phyloP scores from a whole-genome alignment of 2,329 filamentous ascomycete species.

The Penicillium sumatraense region DNA sequence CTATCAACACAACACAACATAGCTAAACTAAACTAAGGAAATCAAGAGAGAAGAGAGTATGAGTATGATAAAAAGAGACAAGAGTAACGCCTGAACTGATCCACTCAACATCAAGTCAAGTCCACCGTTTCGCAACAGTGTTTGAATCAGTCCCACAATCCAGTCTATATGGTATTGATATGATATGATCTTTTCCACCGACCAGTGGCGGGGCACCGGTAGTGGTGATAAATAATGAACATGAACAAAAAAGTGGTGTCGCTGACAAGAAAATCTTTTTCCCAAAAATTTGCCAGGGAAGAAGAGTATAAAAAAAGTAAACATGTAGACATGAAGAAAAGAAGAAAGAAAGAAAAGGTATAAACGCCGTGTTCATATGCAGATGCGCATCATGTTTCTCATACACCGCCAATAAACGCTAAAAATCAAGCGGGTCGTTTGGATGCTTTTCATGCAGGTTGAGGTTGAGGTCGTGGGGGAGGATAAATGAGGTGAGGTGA shows the following conservation, averaged over 20 bases:
- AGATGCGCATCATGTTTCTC: conserved; percentile 33
- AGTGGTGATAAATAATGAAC: conserved; percentile 7
- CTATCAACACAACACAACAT: neutral
- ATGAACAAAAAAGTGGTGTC: conserved; percentile 18
- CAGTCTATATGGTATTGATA: conserved; percentile 17
- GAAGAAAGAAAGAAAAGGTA: conserved; percentile 5
- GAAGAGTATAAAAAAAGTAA: conserved; percentile 11
- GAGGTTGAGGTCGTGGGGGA: neutral
- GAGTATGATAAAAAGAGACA: conserved; percentile 8
- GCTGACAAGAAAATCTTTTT: conserved; percentile 10
- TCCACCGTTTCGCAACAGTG: too few species aligned
- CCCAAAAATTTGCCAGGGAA: neutral
- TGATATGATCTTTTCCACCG: conserved; percentile 6
- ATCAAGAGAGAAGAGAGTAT: conserved; percentile 12
- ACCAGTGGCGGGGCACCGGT: too few species aligned
- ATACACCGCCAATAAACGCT: conserved; percentile 34
- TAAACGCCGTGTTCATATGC: conserved; percentile 28
- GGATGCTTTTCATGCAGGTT: conserved; percentile 15
- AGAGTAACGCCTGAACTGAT: conserved; percentile 12
- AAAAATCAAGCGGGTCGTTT: conserved; percentile 23
- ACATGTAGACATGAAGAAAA: conserved; percentile 11
- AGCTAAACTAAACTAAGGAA: neutral
- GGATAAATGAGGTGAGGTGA: neutral
- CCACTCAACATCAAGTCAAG: neutral
- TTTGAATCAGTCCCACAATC: neutral